Evolutionary conservation across 805 yeast genomes (phyloP), one percentile per base, ranked within the genome.

Genomic region (Pichia occidentalis): DNA sequence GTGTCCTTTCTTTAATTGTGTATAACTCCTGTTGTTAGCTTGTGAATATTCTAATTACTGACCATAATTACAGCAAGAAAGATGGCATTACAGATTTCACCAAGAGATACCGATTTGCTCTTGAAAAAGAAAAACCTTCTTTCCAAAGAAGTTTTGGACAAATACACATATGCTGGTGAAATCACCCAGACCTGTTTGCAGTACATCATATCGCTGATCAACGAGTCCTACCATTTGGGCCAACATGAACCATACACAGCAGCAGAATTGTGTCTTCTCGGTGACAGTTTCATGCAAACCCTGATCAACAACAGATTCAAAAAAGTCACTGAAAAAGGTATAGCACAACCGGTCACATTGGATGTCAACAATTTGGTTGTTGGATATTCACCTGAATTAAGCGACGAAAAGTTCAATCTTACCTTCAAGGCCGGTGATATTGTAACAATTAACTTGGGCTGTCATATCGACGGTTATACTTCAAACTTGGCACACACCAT

Each of bases 381-480:
- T 40, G 95, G 95, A 9, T 85, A 83, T 60, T 70, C 95, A 23
- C 98, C 98, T 29, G 96, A 87, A 60, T 59, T 82, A 36, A 87
- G 78, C 55, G 87, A 79, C 56, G 83, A 78, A 47, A 63, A 57
- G 23, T 54, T 62, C 7, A 67, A 67, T 23, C 51, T 67, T 43
- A 59, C 61, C 37, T 75, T 84, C 50, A 57, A 60, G 38, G 75
- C 77, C 18, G 97, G 97, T 35, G 97, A 92, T 59, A 70, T 88
- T 33, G 85, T 85, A 24, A 88, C 90, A 45, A 72, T 92, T 41
- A 67, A 83, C 10, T 68, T 90, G 21, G 98, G 97, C 34, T 88
- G 82, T 43, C 97, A 92, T 47, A 75, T 92, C 49, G 98, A 92
- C 61, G 98, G 98, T 39, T 92, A 88, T 65, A 84, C 97, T 10